Conservation (phyloP, 2,329 filamentous ascomycete species). For the Arthrobotrys pseudoclavata region DNA sequence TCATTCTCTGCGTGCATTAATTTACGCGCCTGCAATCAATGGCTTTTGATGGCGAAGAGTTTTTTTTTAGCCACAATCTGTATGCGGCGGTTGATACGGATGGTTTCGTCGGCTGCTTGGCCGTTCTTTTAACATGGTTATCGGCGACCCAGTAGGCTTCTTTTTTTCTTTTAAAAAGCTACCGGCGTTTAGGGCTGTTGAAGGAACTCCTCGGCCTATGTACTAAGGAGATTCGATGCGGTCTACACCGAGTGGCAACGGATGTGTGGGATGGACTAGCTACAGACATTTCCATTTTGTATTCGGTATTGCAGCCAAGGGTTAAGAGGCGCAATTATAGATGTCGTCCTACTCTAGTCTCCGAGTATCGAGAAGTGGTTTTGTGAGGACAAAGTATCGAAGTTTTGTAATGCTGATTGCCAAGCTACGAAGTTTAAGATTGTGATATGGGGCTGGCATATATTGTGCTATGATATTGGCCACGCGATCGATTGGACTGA, state of each 20-base stretch:
- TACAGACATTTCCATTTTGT: conserved; percentile 1
- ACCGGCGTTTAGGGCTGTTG: not conserved
- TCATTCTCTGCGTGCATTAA: not conserved
- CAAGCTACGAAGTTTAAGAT: not conserved
- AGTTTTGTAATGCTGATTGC: not conserved
- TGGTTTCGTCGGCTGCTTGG: not conserved
- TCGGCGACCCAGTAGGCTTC: conserved; percentile 3
- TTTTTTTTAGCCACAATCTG: not conserved
- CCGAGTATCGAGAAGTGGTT: conserved; percentile 4
- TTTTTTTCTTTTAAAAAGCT: not conserved
- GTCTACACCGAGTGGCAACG: conserved; percentile 30
- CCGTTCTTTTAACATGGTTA: not conserved
- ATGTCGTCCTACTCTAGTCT: not conserved
- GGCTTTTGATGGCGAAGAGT: not conserved
- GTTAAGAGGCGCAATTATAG: conserved; percentile 14
- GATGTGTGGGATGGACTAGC: conserved; percentile 10
- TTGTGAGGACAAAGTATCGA: not conserved
- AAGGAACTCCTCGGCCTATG: conserved; percentile 10
- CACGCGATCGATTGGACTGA: not conserved
- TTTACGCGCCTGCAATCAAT: not conserved
- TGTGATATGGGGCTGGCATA: too few relatives aligned
- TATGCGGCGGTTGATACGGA: not conserved
- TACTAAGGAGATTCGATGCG: conserved; percentile 9
- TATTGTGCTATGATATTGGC: not conserved
- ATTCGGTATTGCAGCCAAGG: not conserved